These are phyloP conservation scores for Lodderomyces beijingensis DNA, from an alignment of 1,139 yeast species.

Conservation along the genomic window DNA sequence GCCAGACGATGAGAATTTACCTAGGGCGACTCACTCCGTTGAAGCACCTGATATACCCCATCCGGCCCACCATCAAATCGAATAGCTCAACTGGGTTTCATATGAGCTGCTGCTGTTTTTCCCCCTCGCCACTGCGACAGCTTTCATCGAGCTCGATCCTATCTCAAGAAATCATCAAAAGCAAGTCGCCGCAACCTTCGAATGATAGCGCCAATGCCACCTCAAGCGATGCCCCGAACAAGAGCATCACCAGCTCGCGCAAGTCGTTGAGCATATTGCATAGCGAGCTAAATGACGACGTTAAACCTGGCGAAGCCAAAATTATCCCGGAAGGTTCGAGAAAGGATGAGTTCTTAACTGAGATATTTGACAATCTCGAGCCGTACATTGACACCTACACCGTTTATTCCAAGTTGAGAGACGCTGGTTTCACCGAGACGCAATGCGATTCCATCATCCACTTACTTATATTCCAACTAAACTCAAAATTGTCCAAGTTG, in stretches of 20 bases:
- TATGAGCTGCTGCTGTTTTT: no score
- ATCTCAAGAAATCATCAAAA: conserved; percentile 1
- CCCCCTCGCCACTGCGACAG: no score
- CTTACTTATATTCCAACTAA: conserved; percentile 46
- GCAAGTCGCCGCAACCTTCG: background rate
- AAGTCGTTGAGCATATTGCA: conserved; percentile 1
- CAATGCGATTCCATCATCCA: conserved; percentile 54
- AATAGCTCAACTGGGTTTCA: no score
- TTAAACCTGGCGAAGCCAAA: conserved; percentile 6
- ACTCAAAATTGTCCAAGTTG: conserved; percentile 53
- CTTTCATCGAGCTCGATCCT: background rate
- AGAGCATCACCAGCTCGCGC: background rate
- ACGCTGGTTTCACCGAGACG: conserved; percentile 46
- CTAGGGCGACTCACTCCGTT: no score
- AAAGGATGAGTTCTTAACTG: conserved; percentile 22
- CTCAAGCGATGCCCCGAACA: conserved; percentile 1
- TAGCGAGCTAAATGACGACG: conserved; percentile 4
- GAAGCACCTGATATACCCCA: no score
- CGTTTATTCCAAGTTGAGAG: conserved; percentile 36
- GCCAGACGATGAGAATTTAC: no score
- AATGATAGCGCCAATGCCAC: background rate
- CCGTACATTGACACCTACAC: conserved; percentile 51
- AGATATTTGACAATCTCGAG: conserved; percentile 40
- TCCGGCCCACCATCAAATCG: no score
- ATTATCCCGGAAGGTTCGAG: conserved; percentile 8